Base-by-base conservation (phyloP, 2,329 filamentous ascomycete species). In the Cercospora beticola region DNA sequence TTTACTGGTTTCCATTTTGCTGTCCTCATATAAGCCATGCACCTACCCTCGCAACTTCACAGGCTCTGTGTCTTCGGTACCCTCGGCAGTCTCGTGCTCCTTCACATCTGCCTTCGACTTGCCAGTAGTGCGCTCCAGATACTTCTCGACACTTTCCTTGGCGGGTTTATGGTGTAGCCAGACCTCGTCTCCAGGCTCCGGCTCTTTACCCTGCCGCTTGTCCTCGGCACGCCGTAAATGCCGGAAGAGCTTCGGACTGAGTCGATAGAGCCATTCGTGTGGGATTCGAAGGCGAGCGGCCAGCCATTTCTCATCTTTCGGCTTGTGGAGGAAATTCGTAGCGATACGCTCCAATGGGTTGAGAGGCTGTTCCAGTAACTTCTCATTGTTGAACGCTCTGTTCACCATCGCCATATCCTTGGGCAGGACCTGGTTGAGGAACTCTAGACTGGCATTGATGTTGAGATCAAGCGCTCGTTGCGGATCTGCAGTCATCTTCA, bases 401-500 rank as follows among this genome's bases (percentile, higher is more conserved):
- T 82, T 84, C 69, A 86, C 85, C 67, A 82, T 78, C 4, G 82
- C 83, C 64, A 84, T 81, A 58, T 82, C 76, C 2, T 74, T 69
- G 10, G 85, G 85, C 61, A 89, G 81, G 2, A 86, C 83, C 9
- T 84, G 81, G 56, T 82, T 82, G 5, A 90, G 81, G 65, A 90
- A 90, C 71, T 90, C 88, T 30, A 91, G 82, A 28, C 84, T 85
- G 7, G 87, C 84, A 69, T 86, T 86, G 71, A 89, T 83, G 56
- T 89, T 90, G 43, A 91, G 80, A 74, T 88, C 86, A 28, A 90
- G 83, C 2, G 88, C 88, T 65, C 89, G 83, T 59, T 84, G 79
- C 0, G 88, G 87, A 72, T 90, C 84, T n/a, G 89, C 85, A 14
- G 88, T 86, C 62, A 86, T 86, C 76, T 91, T 91, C 70, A 88